Evolutionary conservation across 2,329 filamentous ascomycete genomes (phyloP).

Genomic region (Tolypocladium capitatum): DNA sequence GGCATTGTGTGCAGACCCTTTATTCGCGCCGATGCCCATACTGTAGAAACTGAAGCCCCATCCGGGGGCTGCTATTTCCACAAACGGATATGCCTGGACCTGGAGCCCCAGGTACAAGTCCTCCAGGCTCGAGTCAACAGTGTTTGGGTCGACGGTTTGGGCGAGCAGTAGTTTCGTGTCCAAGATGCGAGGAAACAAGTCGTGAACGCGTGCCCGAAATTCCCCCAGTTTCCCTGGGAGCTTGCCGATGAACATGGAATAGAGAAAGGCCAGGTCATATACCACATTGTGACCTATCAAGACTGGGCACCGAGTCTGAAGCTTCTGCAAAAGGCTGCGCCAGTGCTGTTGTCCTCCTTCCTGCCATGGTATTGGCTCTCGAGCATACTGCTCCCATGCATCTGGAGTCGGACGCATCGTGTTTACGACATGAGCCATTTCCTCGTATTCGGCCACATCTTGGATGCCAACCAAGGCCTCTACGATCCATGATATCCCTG

Average conservation of each 20-base stretch:
- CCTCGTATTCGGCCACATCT: background rate
- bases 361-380: background rate
- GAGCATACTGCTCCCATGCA: background rate
- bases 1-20: constrained; percentile 34
- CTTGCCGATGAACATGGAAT: constrained; percentile 45
- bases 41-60: background rate
- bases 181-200: constrained; percentile 33
- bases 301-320: background rate
- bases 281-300: constrained; percentile 54
- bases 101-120: background rate
- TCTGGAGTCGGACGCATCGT: background rate
- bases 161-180: constrained; percentile 29
- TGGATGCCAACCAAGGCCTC: background rate
- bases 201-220: constrained; percentile 37
- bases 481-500: background rate
- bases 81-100: constrained; percentile 1
- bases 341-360: too few species aligned
- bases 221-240: constrained; percentile 39
- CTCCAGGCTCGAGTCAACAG: constrained; percentile 15
- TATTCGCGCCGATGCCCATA: constrained; percentile 3
- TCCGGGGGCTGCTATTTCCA: background rate
- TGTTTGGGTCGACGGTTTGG: background rate
- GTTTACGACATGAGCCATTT: background rate
- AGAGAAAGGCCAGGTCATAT: constrained; percentile 50
- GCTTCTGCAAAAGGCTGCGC: background rate